A percentile compares a stretch with the other conserved stretches of the same genome.
phyloP scores from a whole-genome alignment of 1,284 basidiomycete species.

The Trichosporon asahii region DNA sequence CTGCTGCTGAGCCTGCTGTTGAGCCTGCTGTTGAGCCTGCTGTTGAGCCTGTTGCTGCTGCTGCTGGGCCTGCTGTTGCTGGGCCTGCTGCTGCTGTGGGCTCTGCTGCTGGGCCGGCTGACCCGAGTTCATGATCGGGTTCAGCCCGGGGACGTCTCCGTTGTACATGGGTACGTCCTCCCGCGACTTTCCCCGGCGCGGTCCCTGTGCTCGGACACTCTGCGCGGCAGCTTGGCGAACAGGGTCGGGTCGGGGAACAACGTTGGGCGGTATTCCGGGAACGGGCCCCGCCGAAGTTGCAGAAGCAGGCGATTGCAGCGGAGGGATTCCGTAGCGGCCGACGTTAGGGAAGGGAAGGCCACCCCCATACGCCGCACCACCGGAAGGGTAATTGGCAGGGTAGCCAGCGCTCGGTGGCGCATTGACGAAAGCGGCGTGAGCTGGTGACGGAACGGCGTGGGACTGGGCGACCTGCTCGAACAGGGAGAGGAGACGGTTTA shows the following conservation, averaged over 20 bases:
- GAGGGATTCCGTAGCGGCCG: slow-evolving; percentile 12
- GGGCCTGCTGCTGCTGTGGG: neutral
- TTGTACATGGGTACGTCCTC: slow-evolving; percentile 10
- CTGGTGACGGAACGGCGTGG: neutral
- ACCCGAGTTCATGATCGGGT: neutral
- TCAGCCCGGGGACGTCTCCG: slow-evolving; percentile 3
- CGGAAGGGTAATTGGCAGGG: neutral
- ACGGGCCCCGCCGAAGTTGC: neutral
- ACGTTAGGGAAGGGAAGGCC: slow-evolving; percentile 15
- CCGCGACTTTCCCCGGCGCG: slow-evolving; percentile 6
- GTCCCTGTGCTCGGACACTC: slow-evolving; percentile 1
- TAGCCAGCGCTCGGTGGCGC: neutral
- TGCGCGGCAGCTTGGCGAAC: slow-evolving; percentile 9
- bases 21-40: slow-evolving; percentile 10
- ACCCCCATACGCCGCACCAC: slow-evolving; percentile 7
- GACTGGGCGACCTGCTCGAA: slow-evolving; percentile 17
- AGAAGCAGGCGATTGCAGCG: neutral
- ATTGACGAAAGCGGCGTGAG: neutral
- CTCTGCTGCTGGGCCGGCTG: slow-evolving; percentile 8
- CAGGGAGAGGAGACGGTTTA: slow-evolving; percentile 14
- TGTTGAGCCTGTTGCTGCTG: slow-evolving; percentile 12
- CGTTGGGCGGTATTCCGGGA: slow-evolving; percentile 3
- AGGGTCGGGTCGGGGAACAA: slow-evolving; percentile 11
- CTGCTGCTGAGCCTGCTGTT: neutral
- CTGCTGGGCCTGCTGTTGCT: slow-evolving; percentile 13